Evolutionary conservation across 1,284 basidiomycete species (phyloP).

Genomic region (Ustilago sp.): DNA sequence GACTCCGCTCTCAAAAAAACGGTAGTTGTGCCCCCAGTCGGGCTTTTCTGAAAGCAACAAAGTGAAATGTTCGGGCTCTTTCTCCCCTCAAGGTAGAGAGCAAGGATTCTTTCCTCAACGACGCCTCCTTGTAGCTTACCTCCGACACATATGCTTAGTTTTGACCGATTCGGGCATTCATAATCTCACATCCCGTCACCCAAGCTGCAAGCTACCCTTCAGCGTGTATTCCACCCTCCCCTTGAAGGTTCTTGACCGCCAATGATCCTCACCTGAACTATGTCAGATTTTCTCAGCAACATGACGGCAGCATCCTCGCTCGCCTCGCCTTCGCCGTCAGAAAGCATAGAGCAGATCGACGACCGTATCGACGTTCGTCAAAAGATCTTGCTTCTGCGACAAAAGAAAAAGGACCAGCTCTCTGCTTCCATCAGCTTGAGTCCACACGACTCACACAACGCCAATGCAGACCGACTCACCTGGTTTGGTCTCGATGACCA

Average conservation of each 20-base stretch:
- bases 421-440: neutral
- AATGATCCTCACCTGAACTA: neutral
- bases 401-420: conserved; percentile 18
- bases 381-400: conserved; percentile 16
- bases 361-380: conserved; percentile 12
- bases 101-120: neutral
- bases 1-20: neutral
- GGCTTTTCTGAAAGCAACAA: neutral
- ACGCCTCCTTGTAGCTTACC: neutral
- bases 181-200: neutral
- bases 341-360: conserved; percentile 6
- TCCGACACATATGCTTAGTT: neutral
- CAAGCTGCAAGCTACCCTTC: neutral
- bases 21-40: neutral
- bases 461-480: conserved; percentile 21
- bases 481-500: conserved; percentile 29
- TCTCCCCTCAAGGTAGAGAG: neutral
- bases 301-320: neutral
- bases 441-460: neutral
- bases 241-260: neutral
- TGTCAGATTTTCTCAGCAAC: neutral
- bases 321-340: neutral
- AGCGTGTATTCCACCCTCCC: neutral
- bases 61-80: neutral
- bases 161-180: neutral